Evolutionary conservation across 1,139 yeast genomes (phyloP), one percentile per base, ranked within the genome.

Genomic region (Suhomyces wounanorum): DNA sequence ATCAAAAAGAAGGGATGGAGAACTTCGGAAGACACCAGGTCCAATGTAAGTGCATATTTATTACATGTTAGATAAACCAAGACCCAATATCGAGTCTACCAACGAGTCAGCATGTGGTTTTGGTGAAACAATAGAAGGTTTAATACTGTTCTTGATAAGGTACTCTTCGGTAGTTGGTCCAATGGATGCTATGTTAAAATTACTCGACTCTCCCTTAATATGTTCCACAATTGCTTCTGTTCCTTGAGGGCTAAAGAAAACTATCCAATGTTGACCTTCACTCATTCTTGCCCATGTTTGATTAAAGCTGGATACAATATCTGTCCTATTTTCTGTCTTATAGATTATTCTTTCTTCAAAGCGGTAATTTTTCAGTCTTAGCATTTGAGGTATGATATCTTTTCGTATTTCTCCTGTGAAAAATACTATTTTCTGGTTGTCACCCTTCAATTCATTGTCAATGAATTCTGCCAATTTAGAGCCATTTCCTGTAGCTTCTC

Each of bases 231-330:
- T 85, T 0, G 68, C 72, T 40, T 78, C 80, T 0, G 96, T 87
- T 0, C 96, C 97, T 57, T 94, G 96, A 0, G 97, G 96, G 56
- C 97, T 89, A 67, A 92, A 94, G 55, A 94, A 88, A 0, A 91
- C 87, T 6, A 91, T 72, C 96, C 96, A 88, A 48, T 54, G 54
- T 11, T 73, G 70, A 10, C 61, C 60, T 8, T 49, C 41, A 17
- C 45, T 37, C 21, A 51, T 51, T 30, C 40, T 46, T 21, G 52
- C 38, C 51, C 66, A 65, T 18, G 59, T 54, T 5, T 38, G 38
- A 8, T 59, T 43, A 57, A 81, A 84, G 47, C 78, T 70, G 0
- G 64, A 66, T 8, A 73, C 63, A 7, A 82, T 78, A 52, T 82
- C 82, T 0, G 66, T 66, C 49, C 84, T 68, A 1, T 78, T 72